phyloP scores from a whole-genome alignment of 306 rosid species.

The Trifolium repens region DNA sequence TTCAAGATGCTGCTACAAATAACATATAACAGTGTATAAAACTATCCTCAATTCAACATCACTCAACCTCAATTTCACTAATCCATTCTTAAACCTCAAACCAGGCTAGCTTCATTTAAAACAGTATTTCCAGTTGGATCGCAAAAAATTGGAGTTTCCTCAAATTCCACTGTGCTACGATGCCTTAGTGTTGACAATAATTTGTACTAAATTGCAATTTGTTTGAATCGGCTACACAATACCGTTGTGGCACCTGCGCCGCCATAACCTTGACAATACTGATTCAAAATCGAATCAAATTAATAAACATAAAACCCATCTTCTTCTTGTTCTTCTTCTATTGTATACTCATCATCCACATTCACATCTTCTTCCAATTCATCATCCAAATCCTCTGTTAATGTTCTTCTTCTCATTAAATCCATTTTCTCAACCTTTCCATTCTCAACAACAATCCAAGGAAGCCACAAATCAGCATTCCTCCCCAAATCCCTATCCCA shows the following conservation, averaged over 20 bases:
- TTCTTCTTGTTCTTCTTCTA: slow-evolving; percentile 47
- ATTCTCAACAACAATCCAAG: slow-evolving; percentile 82
- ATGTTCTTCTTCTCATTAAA: slow-evolving; percentile 43
- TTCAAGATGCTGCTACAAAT: neutral
- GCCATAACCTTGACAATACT: neutral
- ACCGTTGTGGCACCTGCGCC: neutral
- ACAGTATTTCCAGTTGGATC: neutral
- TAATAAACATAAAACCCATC: slow-evolving; percentile 44
- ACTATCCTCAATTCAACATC: slow-evolving; percentile 16
- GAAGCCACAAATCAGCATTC: slow-evolving; percentile 86
- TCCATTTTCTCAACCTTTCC: slow-evolving; percentile 66
- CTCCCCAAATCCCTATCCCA: slow-evolving; percentile 69
- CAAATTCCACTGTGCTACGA: neutral
- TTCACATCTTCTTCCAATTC: neutral
- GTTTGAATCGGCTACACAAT: neutral
- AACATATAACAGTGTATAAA: neutral
- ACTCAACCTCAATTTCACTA: slow-evolving; percentile 2
- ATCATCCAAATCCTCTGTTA: slow-evolving; percentile 36
- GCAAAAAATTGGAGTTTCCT: neutral
- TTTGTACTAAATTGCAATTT: neutral
- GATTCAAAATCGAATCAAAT: neutral
- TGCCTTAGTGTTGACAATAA: neutral
- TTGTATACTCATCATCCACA: slow-evolving; percentile 35
- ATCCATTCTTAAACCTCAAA: slow-evolving; percentile 12
- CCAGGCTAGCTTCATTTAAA: neutral